These are phyloP conservation scores for Hibiscus mutabilis DNA, from an alignment of 345 rosid genomes.

Conservation along the genomic window DNA sequence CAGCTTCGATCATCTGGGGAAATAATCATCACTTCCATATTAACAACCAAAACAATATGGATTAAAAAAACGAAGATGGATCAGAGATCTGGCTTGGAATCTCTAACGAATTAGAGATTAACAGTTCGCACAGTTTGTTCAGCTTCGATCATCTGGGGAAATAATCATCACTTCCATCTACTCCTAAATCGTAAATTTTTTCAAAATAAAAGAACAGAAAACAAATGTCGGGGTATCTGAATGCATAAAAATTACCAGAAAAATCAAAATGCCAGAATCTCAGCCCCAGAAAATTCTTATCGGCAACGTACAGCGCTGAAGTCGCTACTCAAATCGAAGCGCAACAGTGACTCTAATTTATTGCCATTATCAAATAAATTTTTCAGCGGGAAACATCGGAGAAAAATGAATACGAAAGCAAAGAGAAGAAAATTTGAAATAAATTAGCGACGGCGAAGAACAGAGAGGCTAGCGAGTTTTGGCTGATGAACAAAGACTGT, in stretches of 20 bases:
- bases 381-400: background rate
- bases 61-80: background rate
- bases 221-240: slow-evolving; percentile 29
- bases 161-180: slow-evolving; percentile 16
- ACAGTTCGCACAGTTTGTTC: slow-evolving; percentile 13
- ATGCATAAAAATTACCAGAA: slow-evolving; percentile 23
- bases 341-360: slow-evolving; percentile 62
- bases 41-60: background rate
- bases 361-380: slow-evolving; percentile 26
- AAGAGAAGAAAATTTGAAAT: background rate
- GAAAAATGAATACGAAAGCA: background rate
- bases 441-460: background rate
- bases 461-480: background rate
- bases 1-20: slow-evolving; percentile 25
- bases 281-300: slow-evolving; percentile 27
- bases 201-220: no score
- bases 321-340: slow-evolving; percentile 31
- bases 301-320: slow-evolving; percentile 71
- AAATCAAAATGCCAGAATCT: slow-evolving; percentile 33
- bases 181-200: no score
- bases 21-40: slow-evolving; percentile 15
- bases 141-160: slow-evolving; percentile 23
- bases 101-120: slow-evolving; percentile 1
- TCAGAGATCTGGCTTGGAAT: slow-evolving; percentile 18
- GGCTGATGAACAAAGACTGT: background rate